A percentile compares a stretch with the other conserved stretches of the same genome.
phyloP scores from a whole-genome alignment of 352 stramenopile genomes.

The Phytopythium vexans region DNA sequence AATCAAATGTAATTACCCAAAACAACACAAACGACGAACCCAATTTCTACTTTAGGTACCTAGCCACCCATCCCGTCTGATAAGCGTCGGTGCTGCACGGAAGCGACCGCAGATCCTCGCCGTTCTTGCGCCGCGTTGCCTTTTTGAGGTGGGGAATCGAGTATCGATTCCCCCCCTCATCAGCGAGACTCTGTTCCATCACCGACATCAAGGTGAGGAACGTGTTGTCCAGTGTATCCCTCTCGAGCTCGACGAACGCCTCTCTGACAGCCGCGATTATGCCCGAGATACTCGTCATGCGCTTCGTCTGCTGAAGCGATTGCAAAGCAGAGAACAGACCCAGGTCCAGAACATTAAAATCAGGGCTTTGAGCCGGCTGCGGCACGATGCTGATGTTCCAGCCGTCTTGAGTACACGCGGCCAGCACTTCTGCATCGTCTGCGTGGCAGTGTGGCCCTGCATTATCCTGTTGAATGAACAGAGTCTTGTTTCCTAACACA shows the following conservation, averaged over 20 bases:
- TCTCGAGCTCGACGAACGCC: conserved; percentile 11
- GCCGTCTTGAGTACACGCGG: background rate
- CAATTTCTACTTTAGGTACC: background rate
- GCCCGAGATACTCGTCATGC: background rate
- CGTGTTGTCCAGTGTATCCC: conserved; percentile 12
- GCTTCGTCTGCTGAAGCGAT: conserved; percentile 12
- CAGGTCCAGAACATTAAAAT: conserved; percentile 21
- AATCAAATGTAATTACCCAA: background rate
- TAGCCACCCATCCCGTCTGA: too few relatives aligned
- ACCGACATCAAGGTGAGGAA: conserved; percentile 20
- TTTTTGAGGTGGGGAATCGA: conserved; percentile 10
- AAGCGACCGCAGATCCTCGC: background rate
- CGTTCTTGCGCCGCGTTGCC: background rate
- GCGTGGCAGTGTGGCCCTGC: background rate
- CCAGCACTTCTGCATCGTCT: background rate
- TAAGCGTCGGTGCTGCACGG: background rate
- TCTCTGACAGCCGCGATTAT: conserved; percentile 11
- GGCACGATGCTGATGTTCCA: conserved; percentile 5
- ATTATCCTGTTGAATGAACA: conserved; percentile 9
- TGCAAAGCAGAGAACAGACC: conserved; percentile 18
- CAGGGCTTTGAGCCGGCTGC: conserved; percentile 15
- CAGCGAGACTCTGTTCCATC: conserved; percentile 17
- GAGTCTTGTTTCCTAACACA: background rate
- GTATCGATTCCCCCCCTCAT: conserved; percentile 16
- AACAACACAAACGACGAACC: conserved; percentile 1